Percentiles rank a stretch among this genome's conserved stretches.
These are phyloP conservation scores for Monosporozyma yasuniensis DNA, from an alignment of 805 yeast species.

Conservation along the genomic window DNA sequence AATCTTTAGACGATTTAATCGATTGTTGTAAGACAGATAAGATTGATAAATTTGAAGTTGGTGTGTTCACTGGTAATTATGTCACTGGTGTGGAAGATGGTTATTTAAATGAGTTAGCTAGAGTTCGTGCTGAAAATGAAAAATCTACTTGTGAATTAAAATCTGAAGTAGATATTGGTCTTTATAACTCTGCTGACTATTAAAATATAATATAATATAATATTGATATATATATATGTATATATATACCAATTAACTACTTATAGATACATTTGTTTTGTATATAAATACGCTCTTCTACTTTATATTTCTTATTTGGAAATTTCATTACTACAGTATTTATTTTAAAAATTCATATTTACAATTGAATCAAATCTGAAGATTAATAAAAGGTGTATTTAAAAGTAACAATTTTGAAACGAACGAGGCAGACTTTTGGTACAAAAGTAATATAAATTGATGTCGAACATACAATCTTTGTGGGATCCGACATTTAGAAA, in stretches of 20 bases:
- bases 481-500: no score
- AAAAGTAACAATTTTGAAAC: no score
- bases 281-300: neutral
- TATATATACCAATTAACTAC: neutral
- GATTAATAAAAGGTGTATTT: no score
- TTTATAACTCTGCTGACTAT: slow-evolving; percentile 51
- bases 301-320: neutral
- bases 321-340: no score
- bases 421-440: no score
- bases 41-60: slow-evolving; percentile 69
- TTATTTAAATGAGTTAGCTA: slow-evolving; percentile 74
- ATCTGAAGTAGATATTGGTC: slow-evolving; percentile 65
- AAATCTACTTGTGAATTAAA: slow-evolving; percentile 52
- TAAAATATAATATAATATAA: slow-evolving; percentile 4
- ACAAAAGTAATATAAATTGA: no score
- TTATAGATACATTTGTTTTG: neutral
- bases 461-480: no score
- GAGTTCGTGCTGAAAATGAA: slow-evolving; percentile 69
- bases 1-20: slow-evolving; percentile 71
- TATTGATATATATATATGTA: neutral
- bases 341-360: neutral
- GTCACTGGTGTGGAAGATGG: slow-evolving; percentile 88
- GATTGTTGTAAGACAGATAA: slow-evolving; percentile 57
- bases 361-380: neutral
- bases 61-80: slow-evolving; percentile 92